Evolutionary conservation across 73 alveolate species (phyloP).

Genomic region (Tetrahymena borealis): DNA sequence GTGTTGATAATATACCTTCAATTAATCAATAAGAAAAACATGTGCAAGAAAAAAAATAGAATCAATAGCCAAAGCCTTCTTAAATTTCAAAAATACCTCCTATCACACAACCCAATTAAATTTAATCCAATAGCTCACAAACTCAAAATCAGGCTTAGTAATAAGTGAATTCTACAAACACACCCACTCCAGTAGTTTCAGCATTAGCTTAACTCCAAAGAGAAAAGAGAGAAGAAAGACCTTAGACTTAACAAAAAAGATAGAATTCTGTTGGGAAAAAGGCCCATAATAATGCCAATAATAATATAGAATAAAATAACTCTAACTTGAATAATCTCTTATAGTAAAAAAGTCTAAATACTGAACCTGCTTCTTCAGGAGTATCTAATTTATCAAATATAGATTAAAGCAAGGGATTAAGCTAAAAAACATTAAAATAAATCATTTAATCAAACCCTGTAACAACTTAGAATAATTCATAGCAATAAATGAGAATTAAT

Average conservation of each 20-base stretch:
- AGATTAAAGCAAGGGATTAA: not conserved
- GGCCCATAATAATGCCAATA: not conserved
- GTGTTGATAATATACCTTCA: not conserved
- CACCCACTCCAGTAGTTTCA: not conserved
- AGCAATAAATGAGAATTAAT: not conserved
- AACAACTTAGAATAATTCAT: not conserved
- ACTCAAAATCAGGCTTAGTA: too few species aligned
- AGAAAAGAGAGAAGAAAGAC: not conserved
- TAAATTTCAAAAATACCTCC: not conserved
- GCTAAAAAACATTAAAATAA: not conserved
- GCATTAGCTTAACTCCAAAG: not conserved
- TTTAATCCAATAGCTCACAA: too few species aligned
- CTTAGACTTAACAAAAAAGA: not conserved
- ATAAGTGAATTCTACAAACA: too few species aligned
- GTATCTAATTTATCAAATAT: not conserved
- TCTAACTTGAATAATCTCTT: not conserved
- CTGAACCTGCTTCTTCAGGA: not conserved
- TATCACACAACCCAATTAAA: not conserved
- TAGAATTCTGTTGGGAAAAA: not conserved
- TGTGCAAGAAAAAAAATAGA: not conserved
- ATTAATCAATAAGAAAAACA: not conserved
- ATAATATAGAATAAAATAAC: not conserved
- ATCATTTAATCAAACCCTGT: not conserved
- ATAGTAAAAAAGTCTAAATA: not conserved
- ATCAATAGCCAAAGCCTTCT: not conserved